Conservation (phyloP, 257 asterid genomes). For the Misopates orontium region DNA sequence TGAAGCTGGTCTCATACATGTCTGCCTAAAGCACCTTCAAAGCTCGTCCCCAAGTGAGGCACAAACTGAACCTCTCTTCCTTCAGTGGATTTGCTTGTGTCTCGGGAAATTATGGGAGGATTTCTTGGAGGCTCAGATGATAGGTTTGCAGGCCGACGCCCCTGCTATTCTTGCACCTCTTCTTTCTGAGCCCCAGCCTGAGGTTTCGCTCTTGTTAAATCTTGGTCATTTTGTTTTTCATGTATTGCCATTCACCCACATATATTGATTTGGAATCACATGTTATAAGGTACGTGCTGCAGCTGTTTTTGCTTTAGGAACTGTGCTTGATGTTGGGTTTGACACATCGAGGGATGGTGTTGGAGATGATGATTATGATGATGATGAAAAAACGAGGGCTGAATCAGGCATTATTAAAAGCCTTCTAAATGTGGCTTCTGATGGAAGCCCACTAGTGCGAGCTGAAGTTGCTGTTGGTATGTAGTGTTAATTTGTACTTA, state of each 20-base stretch:
- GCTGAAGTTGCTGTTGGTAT: slow-evolving; percentile 98
- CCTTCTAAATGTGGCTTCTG: slow-evolving; percentile 78
- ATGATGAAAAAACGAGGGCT: slow-evolving; percentile 86
- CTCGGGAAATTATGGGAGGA: slow-evolving; percentile 98
- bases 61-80: slow-evolving; percentile 85
- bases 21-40: slow-evolving; percentile 87
- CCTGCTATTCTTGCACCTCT: slow-evolving; percentile 79
- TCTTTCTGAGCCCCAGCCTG: slow-evolving; percentile 96
- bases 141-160: slow-evolving; percentile 85
- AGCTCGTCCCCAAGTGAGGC: slow-evolving; percentile 74
- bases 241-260: slow-evolving; percentile 7
- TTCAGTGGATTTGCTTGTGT: slow-evolving; percentile 98
- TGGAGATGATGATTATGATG: slow-evolving; percentile 84
- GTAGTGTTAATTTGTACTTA: slow-evolving; percentile 29
- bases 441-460: slow-evolving; percentile 97
- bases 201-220: slow-evolving; percentile 51
- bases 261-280: slow-evolving; percentile 14
- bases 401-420: slow-evolving; percentile 71
- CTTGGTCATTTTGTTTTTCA: background rate
- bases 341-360: slow-evolving; percentile 74
- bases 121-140: slow-evolving; percentile 76
- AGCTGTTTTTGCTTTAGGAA: slow-evolving; percentile 89
- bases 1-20: slow-evolving; percentile 76
- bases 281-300: slow-evolving; percentile 88
- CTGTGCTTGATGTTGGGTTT: slow-evolving; percentile 79